Evolutionary conservation across 2,329 filamentous ascomycete genomes (phyloP), one percentile per base, ranked within the genome.

Genomic region (Cladosporium phlei): DNA sequence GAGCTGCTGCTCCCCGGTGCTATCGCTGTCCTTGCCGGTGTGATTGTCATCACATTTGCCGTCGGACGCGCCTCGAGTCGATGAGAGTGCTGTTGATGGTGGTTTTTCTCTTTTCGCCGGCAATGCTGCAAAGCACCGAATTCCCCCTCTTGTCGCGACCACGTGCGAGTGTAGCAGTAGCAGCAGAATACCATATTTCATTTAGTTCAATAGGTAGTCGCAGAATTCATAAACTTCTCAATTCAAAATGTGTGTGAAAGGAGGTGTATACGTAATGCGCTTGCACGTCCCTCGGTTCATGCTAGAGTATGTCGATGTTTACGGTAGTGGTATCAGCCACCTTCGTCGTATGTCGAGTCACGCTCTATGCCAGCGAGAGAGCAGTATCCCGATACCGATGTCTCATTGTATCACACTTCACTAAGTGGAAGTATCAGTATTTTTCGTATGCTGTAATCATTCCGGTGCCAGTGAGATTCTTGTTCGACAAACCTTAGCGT

Each of bases 41-140:
- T 95, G 28, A 95, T 98, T 67, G 77, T 94, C 30, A 88, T 87
- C 55, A 91, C 97, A 9, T 98, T 98, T 70, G 83, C 89, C 32
- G 81, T 98, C 59, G 61, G 60, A 19, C 49, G 61, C 25, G 48
- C 52, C 6, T 61, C 59, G 16, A 62, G 60, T 48, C 54, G 55
- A 7, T 45, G 12, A 37, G 20, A 9, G 19, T 20, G 17, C 5
- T 11, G 22, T 25, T 9, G 24, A 14, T 29, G 1, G 16, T 35
- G 12, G 16, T 34, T 35, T 17, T 29, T 37, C 22, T 35, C 24
- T 12, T 45, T 29, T 12, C 12, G 24, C 20, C 16, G 25, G 42
- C 32, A 25, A 28, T 20, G 42, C 42, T 45, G 42, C 22, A 35
- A 22, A 45, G 32, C 42, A 25, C 28, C 33, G 37, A 27, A 35